These are phyloP conservation scores for Cardamine chenopodiifolia DNA, from an alignment of 345 rosid genomes.

Conservation along the genomic window DNA sequence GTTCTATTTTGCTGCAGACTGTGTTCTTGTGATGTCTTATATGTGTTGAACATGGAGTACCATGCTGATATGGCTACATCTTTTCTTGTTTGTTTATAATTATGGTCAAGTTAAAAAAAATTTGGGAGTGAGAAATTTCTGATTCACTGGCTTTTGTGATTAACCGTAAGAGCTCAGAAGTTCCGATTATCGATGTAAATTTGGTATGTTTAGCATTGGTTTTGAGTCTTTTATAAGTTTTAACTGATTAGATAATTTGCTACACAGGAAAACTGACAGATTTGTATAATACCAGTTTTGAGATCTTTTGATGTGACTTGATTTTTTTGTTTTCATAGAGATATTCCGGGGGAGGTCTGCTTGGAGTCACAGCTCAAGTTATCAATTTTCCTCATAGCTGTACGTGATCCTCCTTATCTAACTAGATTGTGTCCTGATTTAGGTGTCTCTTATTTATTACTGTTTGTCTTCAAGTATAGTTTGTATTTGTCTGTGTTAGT, in stretches of 20 bases:
- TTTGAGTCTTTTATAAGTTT: constrained; percentile 1
- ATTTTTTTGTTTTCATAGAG: constrained; percentile 52
- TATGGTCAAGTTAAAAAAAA: constrained; percentile 50
- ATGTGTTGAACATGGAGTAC: neutral
- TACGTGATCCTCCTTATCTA: constrained; percentile 48
- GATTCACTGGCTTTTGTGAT: constrained; percentile 91
- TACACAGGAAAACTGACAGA: neutral
- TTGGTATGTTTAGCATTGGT: constrained; percentile 58
- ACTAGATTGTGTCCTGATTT: constrained; percentile 14
- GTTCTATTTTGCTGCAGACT: constrained; percentile 1
- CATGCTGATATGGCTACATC: neutral
- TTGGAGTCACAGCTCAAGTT: constrained; percentile 86
- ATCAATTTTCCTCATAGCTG: constrained; percentile 89
- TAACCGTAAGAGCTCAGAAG: constrained; percentile 82
- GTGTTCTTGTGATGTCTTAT: constrained; percentile 19
- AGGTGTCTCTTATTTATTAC: neutral
- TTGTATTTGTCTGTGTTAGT: constrained; percentile 26
- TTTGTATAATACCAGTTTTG: neutral
- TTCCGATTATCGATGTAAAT: constrained; percentile 89
- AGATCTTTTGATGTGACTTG: neutral
- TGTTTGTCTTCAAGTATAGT: no score
- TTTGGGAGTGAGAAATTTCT: constrained; percentile 90
- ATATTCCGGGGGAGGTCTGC: constrained; percentile 84
- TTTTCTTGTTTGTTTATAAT: constrained; percentile 2
- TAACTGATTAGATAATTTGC: neutral